phyloP scores from a whole-genome alignment of 805 yeast genomes.

The Ogataea salicorniae region DNA sequence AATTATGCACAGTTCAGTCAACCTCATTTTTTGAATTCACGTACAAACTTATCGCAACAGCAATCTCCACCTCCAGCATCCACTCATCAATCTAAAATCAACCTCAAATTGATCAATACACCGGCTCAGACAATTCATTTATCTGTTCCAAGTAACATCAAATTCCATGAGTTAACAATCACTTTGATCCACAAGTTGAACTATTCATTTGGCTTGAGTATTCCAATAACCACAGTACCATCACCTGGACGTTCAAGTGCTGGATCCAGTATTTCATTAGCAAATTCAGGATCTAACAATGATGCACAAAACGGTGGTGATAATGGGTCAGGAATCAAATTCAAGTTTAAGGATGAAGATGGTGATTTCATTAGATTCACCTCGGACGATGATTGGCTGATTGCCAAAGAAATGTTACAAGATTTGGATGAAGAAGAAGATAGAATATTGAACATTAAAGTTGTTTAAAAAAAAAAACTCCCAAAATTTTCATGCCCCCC shows the following conservation, averaged over 20 bases:
- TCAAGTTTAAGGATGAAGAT: constrained; percentile 90
- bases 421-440: constrained; percentile 44
- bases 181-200: constrained; percentile 47
- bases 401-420: constrained; percentile 69
- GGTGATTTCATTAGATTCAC: constrained; percentile 86
- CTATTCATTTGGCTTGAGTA: constrained; percentile 41
- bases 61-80: neutral
- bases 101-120: constrained; percentile 30
- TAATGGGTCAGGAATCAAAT: constrained; percentile 27
- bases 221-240: too few relatives aligned
- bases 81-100: constrained; percentile 8
- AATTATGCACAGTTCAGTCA: neutral
- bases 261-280: too few relatives aligned
- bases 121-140: constrained; percentile 53
- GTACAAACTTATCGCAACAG: neutral
- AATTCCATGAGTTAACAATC: constrained; percentile 30
- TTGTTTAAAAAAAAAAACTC: neutral
- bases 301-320: too few relatives aligned
- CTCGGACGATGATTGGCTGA: constrained; percentile 80
- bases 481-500: too few relatives aligned
- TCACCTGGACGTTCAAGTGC: too few relatives aligned
- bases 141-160: constrained; percentile 42
- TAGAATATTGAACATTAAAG: constrained; percentile 24
- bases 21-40: too few relatives aligned
- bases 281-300: too few relatives aligned